A percentile compares a stretch with the other conserved stretches of the same genome.
Evolutionary conservation across 2,329 filamentous ascomycete species (phyloP).

Genomic region (Cladophialophora chaetospira): DNA sequence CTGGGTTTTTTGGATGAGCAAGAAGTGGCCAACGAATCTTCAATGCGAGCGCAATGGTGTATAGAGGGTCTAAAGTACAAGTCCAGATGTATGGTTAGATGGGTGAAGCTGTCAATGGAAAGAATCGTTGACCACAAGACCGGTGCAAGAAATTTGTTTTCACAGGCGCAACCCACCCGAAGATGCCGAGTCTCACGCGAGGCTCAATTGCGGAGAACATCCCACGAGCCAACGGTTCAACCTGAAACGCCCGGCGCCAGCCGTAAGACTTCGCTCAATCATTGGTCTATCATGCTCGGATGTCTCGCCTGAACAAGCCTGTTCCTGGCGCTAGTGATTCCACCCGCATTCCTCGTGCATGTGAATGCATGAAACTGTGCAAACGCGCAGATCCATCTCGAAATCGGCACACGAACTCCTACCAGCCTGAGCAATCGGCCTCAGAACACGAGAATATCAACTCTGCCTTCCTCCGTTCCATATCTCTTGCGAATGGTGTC

Average conservation of each 20-base stretch:
- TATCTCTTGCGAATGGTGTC: constrained; percentile 57
- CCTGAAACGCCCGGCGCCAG: not conserved
- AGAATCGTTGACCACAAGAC: too few relatives aligned
- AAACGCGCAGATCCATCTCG: not conserved
- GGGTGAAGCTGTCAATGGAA: too few relatives aligned
- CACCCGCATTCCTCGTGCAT: too few relatives aligned
- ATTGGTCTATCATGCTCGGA: not conserved
- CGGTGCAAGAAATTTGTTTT: too few relatives aligned
- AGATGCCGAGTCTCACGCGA: not conserved
- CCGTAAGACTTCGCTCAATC: not conserved
- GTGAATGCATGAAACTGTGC: not conserved
- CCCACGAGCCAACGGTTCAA: not conserved
- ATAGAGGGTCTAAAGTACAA: too few relatives aligned
- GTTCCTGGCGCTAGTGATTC: constrained; percentile 10
- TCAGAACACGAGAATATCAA: constrained; percentile 31
- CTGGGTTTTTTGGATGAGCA: too few relatives aligned
- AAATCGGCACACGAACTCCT: not conserved
- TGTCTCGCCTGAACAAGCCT: not conserved
- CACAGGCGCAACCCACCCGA: not conserved
- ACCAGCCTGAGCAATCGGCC: not conserved
- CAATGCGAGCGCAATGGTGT: too few relatives aligned
- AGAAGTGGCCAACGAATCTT: too few relatives aligned
- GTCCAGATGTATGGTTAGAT: too few relatives aligned
- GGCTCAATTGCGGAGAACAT: not conserved
- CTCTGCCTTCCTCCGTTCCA: constrained; percentile 9